Conservation (phyloP, 352 stramenopile species). For the Thalassiosira livingstoniorum region DNA sequence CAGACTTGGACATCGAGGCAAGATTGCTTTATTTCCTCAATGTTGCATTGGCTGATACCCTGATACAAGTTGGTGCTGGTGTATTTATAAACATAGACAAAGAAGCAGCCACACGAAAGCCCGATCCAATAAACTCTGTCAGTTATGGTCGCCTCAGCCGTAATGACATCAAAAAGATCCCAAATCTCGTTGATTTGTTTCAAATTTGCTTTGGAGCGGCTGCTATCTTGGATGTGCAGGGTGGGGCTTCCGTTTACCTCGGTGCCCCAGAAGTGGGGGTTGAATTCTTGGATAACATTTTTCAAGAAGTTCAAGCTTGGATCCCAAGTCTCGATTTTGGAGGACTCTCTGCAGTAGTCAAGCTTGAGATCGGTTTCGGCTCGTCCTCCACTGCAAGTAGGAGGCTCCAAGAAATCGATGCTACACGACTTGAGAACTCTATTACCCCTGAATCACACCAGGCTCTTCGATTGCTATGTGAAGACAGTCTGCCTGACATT, state of each 20-base stretch:
- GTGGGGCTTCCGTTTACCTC: conserved; percentile 4
- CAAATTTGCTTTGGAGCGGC: conserved; percentile 12
- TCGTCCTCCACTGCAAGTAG: too few species aligned
- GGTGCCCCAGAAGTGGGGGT: neutral
- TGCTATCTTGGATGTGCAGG: conserved; percentile 16
- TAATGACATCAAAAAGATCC: conserved; percentile 27
- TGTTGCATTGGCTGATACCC: conserved; percentile 15
- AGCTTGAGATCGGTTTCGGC: too few species aligned
- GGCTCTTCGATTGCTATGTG: conserved; percentile 10
- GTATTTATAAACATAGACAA: conserved; percentile 60
- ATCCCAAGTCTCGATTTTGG: conserved; percentile 38
- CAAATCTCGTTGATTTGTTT: conserved; percentile 26
- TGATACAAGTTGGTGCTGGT: conserved; percentile 38
- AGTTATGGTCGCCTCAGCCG: conserved; percentile 32
- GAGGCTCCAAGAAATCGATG: neutral
- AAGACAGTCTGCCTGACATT: conserved; percentile 3
- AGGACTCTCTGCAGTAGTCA: too few species aligned
- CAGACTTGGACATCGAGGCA: conserved; percentile 10
- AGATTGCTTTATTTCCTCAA: conserved; percentile 52
- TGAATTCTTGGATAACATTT: too few species aligned
- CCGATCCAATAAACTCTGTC: conserved; percentile 16
- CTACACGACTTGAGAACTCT: neutral
- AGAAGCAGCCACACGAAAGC: conserved; percentile 19
- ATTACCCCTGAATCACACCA: conserved; percentile 12
- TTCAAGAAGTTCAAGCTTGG: conserved; percentile 25